Conservation (phyloP, 1,139 yeast species). For the Lodderomyces parapsilosis region DNA sequence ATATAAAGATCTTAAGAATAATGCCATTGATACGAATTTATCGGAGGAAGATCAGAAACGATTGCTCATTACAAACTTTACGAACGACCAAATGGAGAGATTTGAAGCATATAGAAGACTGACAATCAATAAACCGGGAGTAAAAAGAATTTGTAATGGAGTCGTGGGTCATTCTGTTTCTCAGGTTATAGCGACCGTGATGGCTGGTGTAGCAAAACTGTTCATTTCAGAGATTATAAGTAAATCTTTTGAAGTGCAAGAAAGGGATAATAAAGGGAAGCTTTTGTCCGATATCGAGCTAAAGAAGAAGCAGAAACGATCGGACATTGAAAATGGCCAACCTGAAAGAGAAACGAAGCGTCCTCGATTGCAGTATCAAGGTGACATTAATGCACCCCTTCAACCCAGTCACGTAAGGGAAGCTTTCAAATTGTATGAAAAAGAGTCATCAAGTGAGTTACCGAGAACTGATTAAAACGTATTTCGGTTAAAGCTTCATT, state of each 20-base stretch:
- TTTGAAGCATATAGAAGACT: slow-evolving; percentile 88
- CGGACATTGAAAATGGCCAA: slow-evolving; percentile 19
- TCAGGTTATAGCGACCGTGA: slow-evolving; percentile 74
- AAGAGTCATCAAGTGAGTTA: background rate
- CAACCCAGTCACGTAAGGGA: slow-evolving; percentile 84
- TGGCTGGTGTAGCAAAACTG: slow-evolving; percentile 87
- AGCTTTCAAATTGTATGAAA: slow-evolving; percentile 61
- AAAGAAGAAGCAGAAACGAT: slow-evolving; percentile 33
- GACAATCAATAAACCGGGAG: slow-evolving; percentile 74
- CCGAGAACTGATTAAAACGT: background rate
- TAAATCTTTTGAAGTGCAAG: slow-evolving; percentile 68
- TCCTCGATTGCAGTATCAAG: slow-evolving; percentile 31
- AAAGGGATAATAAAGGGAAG: slow-evolving; percentile 49
- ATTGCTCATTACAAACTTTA: slow-evolving; percentile 68
- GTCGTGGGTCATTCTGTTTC: slow-evolving; percentile 83
- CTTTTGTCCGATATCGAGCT: slow-evolving; percentile 36
- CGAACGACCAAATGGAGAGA: slow-evolving; percentile 80
- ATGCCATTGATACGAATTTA: slow-evolving; percentile 23
- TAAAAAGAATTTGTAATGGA: slow-evolving; percentile 77
- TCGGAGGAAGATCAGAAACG: slow-evolving; percentile 57
- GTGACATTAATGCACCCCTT: slow-evolving; percentile 58
- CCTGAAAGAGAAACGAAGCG: slow-evolving; percentile 16
- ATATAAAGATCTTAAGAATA: slow-evolving; percentile 27
- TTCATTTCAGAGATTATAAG: slow-evolving; percentile 88
- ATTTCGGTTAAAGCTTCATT: no score